Conservation (phyloP, 2,329 filamentous ascomycete species). For the Escovopsis sp. region DNA sequence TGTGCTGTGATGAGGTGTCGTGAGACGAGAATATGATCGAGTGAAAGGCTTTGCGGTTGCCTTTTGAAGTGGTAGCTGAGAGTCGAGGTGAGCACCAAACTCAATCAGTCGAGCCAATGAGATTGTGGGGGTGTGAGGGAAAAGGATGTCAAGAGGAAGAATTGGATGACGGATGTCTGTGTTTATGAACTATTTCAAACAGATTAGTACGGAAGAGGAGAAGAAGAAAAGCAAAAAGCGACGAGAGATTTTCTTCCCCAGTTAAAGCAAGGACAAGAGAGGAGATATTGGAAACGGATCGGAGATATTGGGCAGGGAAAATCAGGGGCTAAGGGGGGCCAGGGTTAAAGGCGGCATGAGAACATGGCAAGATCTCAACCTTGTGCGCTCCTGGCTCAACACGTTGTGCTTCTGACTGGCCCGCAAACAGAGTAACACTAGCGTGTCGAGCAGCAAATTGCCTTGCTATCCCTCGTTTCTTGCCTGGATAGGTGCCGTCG, state of each 20-base stretch:
- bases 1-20: conserved; percentile 2
- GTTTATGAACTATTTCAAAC: neutral
- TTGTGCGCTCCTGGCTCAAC: conserved; percentile 13
- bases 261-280: neutral
- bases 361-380: conserved; percentile 7
- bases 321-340: neutral
- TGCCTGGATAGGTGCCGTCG: conserved; percentile 14
- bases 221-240: neutral
- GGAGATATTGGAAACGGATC: neutral
- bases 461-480: conserved; percentile 13
- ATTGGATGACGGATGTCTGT: too few relatives aligned
- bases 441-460: conserved; percentile 1
- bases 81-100: too few relatives aligned
- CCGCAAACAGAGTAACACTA: conserved; percentile 9
- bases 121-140: too few relatives aligned
- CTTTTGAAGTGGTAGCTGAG: too few relatives aligned
- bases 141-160: too few relatives aligned
- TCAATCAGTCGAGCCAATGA: too few relatives aligned
- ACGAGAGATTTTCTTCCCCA: too few relatives aligned
- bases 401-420: conserved; percentile 2
- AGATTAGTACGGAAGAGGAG: conserved; percentile 1
- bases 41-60: neutral
- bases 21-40: neutral
- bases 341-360: neutral
- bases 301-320: neutral